A percentile compares a stretch with the other conserved stretches of the same genome.
Evolutionary conservation across 805 yeast genomes (phyloP).

Genomic region (Starmerella sp.): DNA sequence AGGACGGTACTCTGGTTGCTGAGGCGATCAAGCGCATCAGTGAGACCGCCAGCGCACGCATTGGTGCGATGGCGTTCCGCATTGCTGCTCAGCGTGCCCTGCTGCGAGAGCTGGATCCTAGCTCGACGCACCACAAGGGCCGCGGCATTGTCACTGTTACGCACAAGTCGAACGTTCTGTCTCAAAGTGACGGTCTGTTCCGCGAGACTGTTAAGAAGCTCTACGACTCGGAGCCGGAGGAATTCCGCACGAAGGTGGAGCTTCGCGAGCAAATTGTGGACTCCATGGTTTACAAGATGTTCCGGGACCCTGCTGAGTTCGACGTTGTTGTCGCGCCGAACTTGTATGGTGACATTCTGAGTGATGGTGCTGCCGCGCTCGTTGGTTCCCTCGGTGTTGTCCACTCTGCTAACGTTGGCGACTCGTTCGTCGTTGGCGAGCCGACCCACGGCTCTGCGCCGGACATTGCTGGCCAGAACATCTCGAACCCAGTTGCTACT

Average conservation of each 20-base stretch:
- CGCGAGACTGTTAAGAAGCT: slow-evolving; percentile 69
- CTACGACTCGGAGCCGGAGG: slow-evolving; percentile 38
- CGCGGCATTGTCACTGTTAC: slow-evolving; percentile 78
- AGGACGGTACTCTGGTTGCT: slow-evolving; percentile 75
- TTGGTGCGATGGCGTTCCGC: slow-evolving; percentile 83
- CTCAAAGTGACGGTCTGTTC: slow-evolving; percentile 89
- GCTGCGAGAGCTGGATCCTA: slow-evolving; percentile 45
- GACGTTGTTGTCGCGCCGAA: slow-evolving; percentile 98
- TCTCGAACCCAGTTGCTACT: slow-evolving; percentile 87
- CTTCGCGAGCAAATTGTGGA: slow-evolving; percentile 96
- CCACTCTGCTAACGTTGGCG: slow-evolving; percentile 97
- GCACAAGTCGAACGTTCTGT: slow-evolving; percentile 90
- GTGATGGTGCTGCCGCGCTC: slow-evolving; percentile 97
- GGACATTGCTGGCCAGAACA: slow-evolving; percentile 91
- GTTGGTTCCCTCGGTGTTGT: slow-evolving; percentile 97
- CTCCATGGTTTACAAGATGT: slow-evolving; percentile 98
- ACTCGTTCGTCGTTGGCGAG: slow-evolving; percentile 91
- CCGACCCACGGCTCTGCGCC: slow-evolving; percentile 99
- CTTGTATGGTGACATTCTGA: slow-evolving; percentile 90
- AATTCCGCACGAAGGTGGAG: slow-evolving; percentile 42
- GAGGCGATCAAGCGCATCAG: slow-evolving; percentile 96
- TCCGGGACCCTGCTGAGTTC: slow-evolving; percentile 94
- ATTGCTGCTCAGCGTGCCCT: slow-evolving; percentile 85
- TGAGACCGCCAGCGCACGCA: slow-evolving; percentile 72
- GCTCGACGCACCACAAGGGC: slow-evolving; percentile 31